A percentile compares a stretch with the other conserved stretches of the same genome.
These are phyloP conservation scores for Chlamydomonas eustigma DNA, from an alignment of 139 green algal species.

Conservation along the genomic window DNA sequence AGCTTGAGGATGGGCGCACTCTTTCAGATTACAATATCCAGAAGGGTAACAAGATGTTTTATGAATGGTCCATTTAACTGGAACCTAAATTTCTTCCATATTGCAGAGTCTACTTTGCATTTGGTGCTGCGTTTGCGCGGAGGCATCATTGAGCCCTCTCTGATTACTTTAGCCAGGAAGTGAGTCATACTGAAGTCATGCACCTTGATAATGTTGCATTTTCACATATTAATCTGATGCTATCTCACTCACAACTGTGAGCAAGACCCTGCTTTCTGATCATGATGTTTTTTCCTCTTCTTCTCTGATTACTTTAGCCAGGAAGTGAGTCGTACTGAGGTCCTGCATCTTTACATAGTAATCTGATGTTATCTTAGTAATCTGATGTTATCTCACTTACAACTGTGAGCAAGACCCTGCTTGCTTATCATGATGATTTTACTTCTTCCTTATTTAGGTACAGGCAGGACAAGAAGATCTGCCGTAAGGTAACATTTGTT, in stretches of 20 bases:
- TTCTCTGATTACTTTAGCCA: constrained; percentile 92
- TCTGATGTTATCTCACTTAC: no score
- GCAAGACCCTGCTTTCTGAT: no score
- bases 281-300: no score
- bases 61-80: background rate
- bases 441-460: no score
- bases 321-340: constrained; percentile 89
- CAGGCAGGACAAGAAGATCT: constrained; percentile 18
- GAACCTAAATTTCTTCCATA: background rate
- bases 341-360: no score
- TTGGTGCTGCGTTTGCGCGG: constrained; percentile 95
- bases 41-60: constrained; percentile 59
- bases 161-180: constrained; percentile 95
- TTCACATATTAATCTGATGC: no score
- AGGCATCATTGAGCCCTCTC: constrained; percentile 98
- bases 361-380: no score
- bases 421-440: no score
- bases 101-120: constrained; percentile 94
- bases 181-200: constrained; percentile 79
- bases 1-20: constrained; percentile 94
- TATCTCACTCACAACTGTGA: no score
- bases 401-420: no score
- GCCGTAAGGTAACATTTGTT: constrained; percentile 8
- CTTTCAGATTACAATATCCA: constrained; percentile 98
- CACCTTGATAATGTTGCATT: no score